Base-by-base conservation (phyloP, 2,329 filamentous ascomycete species). In the Ambrosiella xylebori region DNA sequence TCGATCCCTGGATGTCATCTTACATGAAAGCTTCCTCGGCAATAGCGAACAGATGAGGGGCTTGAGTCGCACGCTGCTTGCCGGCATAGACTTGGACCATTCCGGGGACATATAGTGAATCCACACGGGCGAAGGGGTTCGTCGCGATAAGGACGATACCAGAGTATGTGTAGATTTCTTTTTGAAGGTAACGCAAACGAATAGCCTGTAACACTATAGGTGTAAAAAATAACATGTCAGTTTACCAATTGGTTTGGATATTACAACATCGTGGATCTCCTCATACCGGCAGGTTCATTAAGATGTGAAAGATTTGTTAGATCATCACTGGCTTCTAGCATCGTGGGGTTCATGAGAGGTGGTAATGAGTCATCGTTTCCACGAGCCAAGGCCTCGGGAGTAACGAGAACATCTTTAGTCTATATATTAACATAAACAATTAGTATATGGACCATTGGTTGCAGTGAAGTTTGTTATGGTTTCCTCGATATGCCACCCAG, bases 31-130 rank as follows among this genome's bases (percentile, higher is more conserved):
- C 90, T 73, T 98, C 94, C 71, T 98, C 93, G 49, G 93, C 93
- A 73, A 98, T 98, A 64, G 93, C 93, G 73, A 98, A 98, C 67
- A 98, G 74, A 81, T 98, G 93, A 57, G 93, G 93, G 60, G 94
- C 93, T 72, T 97, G 93, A 60, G 93, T 95, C 61, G 90, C 89
- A 71, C 93, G 81, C 71, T 96, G 90, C 72, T 91, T 97, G 67
- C 93, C 93, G 59, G 93, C 90, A 73, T 98, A 98, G 44, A 97
- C 89, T 71, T 98, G 93, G n/a, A 98, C 90, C 91, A 98, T 98
- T 64, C 93, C 93, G 15, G 91, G 90, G 9, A 98, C 93, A 71
- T 98, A 98, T 67, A 98, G 82, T 47, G 93, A 98, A 70, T 98
- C 93, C 64, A 98, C 90, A 63, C 93, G 81, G 57, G 94, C 93